Percentiles rank a stretch among this genome's conserved stretches.
These are phyloP conservation scores for Naganishia cerealis DNA, from an alignment of 1,284 basidiomycete species.

Conservation along the genomic window DNA sequence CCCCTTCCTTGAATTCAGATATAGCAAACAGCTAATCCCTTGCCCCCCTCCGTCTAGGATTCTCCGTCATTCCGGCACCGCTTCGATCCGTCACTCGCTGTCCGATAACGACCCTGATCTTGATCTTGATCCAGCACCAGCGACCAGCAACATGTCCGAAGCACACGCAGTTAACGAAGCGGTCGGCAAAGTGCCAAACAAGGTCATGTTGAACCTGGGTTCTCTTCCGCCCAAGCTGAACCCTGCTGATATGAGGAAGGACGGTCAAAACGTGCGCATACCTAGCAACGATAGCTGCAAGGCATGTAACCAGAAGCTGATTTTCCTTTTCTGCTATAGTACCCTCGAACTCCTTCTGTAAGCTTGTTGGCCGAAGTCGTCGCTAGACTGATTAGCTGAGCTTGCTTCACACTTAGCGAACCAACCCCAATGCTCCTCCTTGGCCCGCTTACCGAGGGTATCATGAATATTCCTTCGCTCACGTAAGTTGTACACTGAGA, in stretches of 20 bases:
- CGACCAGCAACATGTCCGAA: conserved; percentile 28
- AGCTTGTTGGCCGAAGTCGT: conserved; percentile 32
- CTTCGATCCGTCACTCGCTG: neutral
- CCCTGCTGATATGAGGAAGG: conserved; percentile 46
- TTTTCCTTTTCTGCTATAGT: conserved; percentile 40
- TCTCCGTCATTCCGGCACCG: neutral
- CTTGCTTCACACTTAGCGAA: conserved; percentile 39
- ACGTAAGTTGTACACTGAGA: conserved; percentile 52
- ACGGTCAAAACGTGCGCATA: conserved; percentile 42
- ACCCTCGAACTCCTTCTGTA: conserved; percentile 58
- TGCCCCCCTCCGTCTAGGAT: too few species aligned
- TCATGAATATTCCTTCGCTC: conserved; percentile 92
- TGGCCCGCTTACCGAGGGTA: conserved; percentile 95
- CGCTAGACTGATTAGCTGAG: neutral
- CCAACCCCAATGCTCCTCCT: conserved; percentile 86
- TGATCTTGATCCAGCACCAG: neutral
- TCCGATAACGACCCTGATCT: neutral
- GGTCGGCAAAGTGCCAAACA: conserved; percentile 36
- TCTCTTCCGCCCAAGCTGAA: conserved; percentile 53
- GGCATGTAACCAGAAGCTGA: neutral
- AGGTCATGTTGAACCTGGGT: conserved; percentile 51
- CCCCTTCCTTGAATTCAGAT: too few species aligned
- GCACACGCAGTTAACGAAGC: conserved; percentile 39
- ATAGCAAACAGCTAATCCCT: too few species aligned
- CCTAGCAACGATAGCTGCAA: neutral